Percentiles rank a stretch among this genome's conserved stretches.
Evolutionary conservation across 2,329 filamentous ascomycete species (phyloP).

Genomic region (Beauveria brongniartii): DNA sequence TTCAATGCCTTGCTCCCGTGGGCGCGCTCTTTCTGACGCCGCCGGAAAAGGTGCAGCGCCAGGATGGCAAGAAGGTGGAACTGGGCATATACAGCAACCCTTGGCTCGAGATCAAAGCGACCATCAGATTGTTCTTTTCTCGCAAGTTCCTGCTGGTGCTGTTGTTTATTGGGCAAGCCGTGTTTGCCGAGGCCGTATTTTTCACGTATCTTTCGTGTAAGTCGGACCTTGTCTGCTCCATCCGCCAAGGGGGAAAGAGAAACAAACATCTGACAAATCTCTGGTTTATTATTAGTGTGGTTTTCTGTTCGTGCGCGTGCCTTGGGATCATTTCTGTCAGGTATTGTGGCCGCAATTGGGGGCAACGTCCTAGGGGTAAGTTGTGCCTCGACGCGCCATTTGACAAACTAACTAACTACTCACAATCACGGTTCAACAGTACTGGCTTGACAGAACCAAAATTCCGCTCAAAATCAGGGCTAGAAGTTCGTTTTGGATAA

Average conservation of each 20-base stretch:
- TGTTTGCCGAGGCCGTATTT: conserved; percentile 64
- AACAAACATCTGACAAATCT: not conserved
- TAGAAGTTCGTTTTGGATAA: conserved; percentile 44
- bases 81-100: conserved; percentile 49
- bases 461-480: conserved; percentile 46
- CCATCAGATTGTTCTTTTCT: conserved; percentile 49
- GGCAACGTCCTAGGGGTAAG: conserved; percentile 57
- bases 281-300: conserved; percentile 38
- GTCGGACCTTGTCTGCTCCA: not conserved
- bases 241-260: too few species aligned
- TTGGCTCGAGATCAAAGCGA: conserved; percentile 52
- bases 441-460: conserved; percentile 50
- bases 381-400: conserved; percentile 8
- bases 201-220: conserved; percentile 52
- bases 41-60: conserved; percentile 55
- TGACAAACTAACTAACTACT: not conserved
- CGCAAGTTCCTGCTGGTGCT: conserved; percentile 57
- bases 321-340: conserved; percentile 62
- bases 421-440: conserved; percentile 20
- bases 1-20: conserved; percentile 60
- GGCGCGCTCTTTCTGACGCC: conserved; percentile 53
- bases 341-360: conserved; percentile 55
- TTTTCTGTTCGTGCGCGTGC: conserved; percentile 63
- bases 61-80: conserved; percentile 54
- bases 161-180: conserved; percentile 61